Percentiles rank a stretch among this genome's conserved stretches.
Conservation (phyloP, 2,329 filamentous ascomycete species). For the Diaporthe vexans region DNA sequence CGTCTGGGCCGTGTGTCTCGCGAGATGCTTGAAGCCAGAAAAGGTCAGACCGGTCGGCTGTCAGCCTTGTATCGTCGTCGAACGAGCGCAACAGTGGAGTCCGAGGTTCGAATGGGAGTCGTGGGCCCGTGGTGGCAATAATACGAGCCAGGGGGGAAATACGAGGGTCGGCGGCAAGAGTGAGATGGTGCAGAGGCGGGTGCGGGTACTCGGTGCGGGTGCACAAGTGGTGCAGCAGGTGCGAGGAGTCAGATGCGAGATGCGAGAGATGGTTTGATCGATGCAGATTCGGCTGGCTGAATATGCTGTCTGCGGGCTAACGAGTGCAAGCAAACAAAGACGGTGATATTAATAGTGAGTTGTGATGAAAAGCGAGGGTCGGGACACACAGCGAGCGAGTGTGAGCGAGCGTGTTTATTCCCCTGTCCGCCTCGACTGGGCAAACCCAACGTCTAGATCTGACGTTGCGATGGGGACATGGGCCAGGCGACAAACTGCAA, state of each 20-base stretch:
- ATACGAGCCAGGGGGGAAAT: constrained; percentile 35
- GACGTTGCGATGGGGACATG: constrained; percentile 35
- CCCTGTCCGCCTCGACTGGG: constrained; percentile 1
- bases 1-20: not conserved
- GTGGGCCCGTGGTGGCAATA: not conserved
- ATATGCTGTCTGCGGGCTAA: constrained; percentile 14
- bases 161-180: constrained; percentile 38
- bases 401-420: constrained; percentile 4
- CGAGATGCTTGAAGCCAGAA: constrained; percentile 22
- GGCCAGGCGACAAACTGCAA: not conserved
- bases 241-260: constrained; percentile 27
- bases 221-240: not conserved
- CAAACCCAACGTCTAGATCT: constrained; percentile 32
- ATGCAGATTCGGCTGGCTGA: constrained; percentile 10
- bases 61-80: not conserved
- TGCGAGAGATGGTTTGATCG: constrained; percentile 3
- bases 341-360: constrained; percentile 16
- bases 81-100: constrained; percentile 27
- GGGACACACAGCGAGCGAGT: not conserved
- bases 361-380: constrained; percentile 17
- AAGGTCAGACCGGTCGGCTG: constrained; percentile 8
- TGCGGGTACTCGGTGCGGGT: constrained; percentile 17
- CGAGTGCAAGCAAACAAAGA: constrained; percentile 38
- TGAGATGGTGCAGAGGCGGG: constrained; percentile 6
- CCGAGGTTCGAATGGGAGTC: constrained; percentile 2